Conservation (phyloP, 805 yeast species). For the Candida coleopterorum region DNA sequence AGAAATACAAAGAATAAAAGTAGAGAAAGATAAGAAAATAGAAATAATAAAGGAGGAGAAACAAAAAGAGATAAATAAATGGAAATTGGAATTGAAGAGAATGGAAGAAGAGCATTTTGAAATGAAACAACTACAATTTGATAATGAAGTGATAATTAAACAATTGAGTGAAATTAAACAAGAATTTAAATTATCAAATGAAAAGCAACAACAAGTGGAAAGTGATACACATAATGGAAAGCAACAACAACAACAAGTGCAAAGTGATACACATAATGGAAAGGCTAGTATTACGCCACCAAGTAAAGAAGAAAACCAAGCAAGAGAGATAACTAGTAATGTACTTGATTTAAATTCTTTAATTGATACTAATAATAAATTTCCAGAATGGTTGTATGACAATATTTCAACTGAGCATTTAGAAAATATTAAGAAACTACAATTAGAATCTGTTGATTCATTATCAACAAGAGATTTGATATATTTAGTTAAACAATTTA, state of each 20-base stretch:
- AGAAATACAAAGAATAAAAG: neutral
- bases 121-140: neutral
- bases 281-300: too few species aligned
- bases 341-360: neutral
- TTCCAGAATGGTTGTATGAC: neutral
- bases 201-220: neutral
- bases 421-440: neutral
- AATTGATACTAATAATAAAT: neutral
- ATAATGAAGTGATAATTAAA: neutral
- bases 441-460: slow-evolving; percentile 16
- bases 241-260: too few species aligned
- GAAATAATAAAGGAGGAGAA: neutral
- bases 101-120: neutral
- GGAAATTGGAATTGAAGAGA: neutral
- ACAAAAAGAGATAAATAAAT: neutral
- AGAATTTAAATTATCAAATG: neutral
- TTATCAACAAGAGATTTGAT: slow-evolving; percentile 24
- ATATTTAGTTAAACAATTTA: slow-evolving; percentile 28
- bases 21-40: too few species aligned
- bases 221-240: too few species aligned
- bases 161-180: too few species aligned
- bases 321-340: neutral
- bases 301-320: neutral
- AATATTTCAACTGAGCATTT: neutral
- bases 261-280: too few species aligned